Evolutionary conservation across 352 stramenopile species (phyloP), one percentile per base, ranked within the genome.

Genomic region (Globisporangium irregulare): DNA sequence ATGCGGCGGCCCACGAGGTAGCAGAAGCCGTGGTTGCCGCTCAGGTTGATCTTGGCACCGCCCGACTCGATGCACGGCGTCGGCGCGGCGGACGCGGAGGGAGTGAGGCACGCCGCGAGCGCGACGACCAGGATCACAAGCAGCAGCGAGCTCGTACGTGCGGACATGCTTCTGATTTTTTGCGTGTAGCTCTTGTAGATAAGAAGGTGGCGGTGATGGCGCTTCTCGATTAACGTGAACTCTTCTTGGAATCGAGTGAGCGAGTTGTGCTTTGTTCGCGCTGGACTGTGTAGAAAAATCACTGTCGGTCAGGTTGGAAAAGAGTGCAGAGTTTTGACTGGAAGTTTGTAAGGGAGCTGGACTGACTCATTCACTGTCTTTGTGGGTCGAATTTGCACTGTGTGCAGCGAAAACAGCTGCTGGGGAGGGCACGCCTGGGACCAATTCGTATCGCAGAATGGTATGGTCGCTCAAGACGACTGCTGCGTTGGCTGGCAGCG

Each of bases 1-100:
- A 81, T 84, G 67, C 76, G 76, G 15, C 48, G 72, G n/a, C 76
- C 76, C n/a, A 76, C 74, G 36, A 84, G 62, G 76, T 84, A 84
- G 67, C 76, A 84, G 56, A 81, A 74, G 61, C 74, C 74, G 27
- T 69, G 61, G 62, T 84, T 84, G 58, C 74, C 74, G 27, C 70
- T 73, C 34, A 83, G 58, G 10, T 72, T 32, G 73, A 83, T 81
- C 43, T 58, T 53, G 2, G 66, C 76, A 48, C 76, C 76, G 27
- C 50, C 76, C 1, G 74, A 65, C 59, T 73, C 59, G 25, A 67
- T 67, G 46, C 76, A 83, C 10, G 76, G 71, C 43, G 70, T 22
- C 32, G 20, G 20, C 15, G 36, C 6, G 27, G 55, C 58, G 22
- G 9, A 12, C 29, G 58, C n/a, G n/a, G 43, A 10, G 59, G 32